These are phyloP conservation scores for Phytophthora chlamydospora DNA, from an alignment of 352 stramenopile genomes.

Conservation along the genomic window DNA sequence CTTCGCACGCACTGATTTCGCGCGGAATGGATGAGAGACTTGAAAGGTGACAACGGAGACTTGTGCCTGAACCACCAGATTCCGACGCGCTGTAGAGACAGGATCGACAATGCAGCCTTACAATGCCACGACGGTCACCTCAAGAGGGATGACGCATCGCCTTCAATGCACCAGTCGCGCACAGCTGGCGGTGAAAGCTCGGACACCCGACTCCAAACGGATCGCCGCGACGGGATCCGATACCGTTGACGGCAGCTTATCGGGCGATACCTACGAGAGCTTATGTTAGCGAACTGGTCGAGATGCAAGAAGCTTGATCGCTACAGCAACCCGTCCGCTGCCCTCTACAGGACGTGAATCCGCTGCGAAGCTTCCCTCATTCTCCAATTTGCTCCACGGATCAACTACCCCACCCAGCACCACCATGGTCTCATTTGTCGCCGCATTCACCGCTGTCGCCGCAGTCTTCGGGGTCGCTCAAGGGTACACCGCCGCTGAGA, in stretches of 20 bases:
- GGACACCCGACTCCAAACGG: too few relatives aligned
- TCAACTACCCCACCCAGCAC: too few relatives aligned
- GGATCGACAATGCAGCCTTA: slow-evolving; percentile 8
- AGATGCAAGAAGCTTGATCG: too few relatives aligned
- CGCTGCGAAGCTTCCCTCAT: too few relatives aligned
- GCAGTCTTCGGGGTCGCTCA: slow-evolving; percentile 3
- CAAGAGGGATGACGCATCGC: slow-evolving; percentile 3
- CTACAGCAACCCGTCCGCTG: too few relatives aligned
- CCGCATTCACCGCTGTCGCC: not conserved
- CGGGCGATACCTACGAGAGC: too few relatives aligned
- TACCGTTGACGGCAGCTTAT: too few relatives aligned
- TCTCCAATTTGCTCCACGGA: too few relatives aligned
- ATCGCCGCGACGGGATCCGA: too few relatives aligned
- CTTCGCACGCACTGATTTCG: not conserved
- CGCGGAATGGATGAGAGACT: not conserved
- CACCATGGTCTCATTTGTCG: slow-evolving; percentile 1
- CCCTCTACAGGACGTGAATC: too few relatives aligned
- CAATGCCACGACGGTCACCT: slow-evolving; percentile 6
- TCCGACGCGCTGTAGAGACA: slow-evolving; percentile 5
- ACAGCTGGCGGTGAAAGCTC: too few relatives aligned
- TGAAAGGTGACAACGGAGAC: not conserved
- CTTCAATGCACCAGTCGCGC: not conserved
- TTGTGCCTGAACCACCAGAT: slow-evolving; percentile 10
- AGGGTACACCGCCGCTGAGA: not conserved
- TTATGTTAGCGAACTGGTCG: too few relatives aligned